phyloP scores from a whole-genome alignment of 1,284 basidiomycete genomes.

The Xerocomus nothofagi region DNA sequence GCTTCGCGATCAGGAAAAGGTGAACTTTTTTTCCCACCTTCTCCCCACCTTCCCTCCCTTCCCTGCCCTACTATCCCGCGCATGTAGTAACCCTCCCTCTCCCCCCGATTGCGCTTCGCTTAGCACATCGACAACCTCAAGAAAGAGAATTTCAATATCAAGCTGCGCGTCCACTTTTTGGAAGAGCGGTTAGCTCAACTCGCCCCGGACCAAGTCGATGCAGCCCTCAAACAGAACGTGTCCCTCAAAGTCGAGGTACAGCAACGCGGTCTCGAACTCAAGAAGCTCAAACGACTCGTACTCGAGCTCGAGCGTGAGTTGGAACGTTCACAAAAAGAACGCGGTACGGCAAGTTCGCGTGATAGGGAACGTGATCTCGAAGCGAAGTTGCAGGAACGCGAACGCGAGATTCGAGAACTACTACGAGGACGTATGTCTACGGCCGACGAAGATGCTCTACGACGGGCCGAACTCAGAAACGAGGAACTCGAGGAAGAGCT shows the following conservation, averaged over 20 bases:
- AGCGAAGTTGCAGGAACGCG: conserved; percentile 65
- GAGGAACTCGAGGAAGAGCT: conserved; percentile 71
- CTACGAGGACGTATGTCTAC: conserved; percentile 45
- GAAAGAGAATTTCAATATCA: conserved; percentile 94
- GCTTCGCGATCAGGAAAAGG: conserved; percentile 93
- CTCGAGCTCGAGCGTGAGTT: conserved; percentile 81
- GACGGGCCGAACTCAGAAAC: conserved; percentile 59
- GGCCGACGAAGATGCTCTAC: conserved; percentile 49
- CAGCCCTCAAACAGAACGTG: conserved; percentile 90
- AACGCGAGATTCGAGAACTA: conserved; percentile 65
- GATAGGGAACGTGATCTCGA: conserved; percentile 74
- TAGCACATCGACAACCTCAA: conserved; percentile 92
- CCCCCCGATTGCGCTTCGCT: too few relatives aligned
- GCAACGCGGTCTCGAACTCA: conserved; percentile 88
- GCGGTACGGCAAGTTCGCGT: conserved; percentile 40
- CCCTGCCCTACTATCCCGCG: too few relatives aligned
- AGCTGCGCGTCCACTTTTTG: conserved; percentile 90
- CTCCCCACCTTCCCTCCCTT: too few relatives aligned
- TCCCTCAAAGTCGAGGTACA: conserved; percentile 93
- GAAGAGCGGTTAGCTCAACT: conserved; percentile 87
- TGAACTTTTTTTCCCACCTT: conserved; percentile 33
- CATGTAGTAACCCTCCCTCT: neutral
- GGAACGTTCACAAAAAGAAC: conserved; percentile 63
- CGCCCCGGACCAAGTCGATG: conserved; percentile 89
- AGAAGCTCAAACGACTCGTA: conserved; percentile 88